Percentiles rank a stretch among this genome's conserved stretches.
phyloP scores from a whole-genome alignment of 202 grass and related monocot genomes.

The Schoenoplectus tabernaemontani region DNA sequence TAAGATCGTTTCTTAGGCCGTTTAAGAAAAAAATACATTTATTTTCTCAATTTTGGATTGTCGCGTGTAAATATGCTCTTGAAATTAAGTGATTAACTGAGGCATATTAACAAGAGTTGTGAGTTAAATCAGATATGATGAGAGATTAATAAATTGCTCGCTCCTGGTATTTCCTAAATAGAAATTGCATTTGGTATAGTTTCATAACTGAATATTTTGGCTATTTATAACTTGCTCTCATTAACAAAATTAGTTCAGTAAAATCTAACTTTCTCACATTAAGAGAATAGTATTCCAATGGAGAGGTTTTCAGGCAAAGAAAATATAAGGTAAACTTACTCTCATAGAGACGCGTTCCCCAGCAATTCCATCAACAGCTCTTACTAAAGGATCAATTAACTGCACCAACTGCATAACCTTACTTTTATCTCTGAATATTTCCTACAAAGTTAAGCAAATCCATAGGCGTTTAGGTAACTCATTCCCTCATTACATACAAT shows the following conservation, averaged over 20 bases:
- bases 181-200: neutral
- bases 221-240: neutral
- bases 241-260: neutral
- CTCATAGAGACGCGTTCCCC: slow-evolving; percentile 78
- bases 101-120: neutral
- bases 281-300: neutral
- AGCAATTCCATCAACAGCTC: slow-evolving; percentile 70
- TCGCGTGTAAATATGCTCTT: neutral
- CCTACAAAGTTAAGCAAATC: slow-evolving; percentile 29
- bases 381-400: slow-evolving; percentile 63
- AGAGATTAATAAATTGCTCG: neutral
- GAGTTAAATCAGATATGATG: neutral
- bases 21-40: neutral
- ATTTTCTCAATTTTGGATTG: neutral
- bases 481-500: neutral
- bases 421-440: slow-evolving; percentile 65
- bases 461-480: neutral
- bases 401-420: slow-evolving; percentile 68
- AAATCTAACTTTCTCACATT: neutral
- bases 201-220: neutral
- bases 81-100: neutral
- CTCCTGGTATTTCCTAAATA: neutral
- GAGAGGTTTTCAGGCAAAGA: neutral
- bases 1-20: too few relatives aligned
- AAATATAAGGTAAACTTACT: slow-evolving; percentile 38